A percentile compares a stretch with the other conserved stretches of the same genome.
These are phyloP conservation scores for Neurospora tetraspora DNA, from an alignment of 495 filamentous ascomycete genomes.

Conservation along the genomic window DNA sequence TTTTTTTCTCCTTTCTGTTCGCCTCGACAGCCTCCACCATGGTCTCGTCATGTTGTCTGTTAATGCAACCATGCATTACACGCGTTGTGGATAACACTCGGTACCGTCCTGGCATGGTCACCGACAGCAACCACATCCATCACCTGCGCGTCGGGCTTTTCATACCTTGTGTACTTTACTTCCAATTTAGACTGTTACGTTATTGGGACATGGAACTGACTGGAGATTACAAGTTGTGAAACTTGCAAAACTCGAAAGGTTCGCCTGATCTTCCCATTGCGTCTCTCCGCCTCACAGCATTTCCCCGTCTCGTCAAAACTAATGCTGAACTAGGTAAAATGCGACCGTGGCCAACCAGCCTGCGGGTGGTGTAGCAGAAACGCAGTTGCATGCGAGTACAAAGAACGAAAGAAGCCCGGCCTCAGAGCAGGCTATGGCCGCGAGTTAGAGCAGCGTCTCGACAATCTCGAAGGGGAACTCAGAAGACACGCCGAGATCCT, in stretches of 20 bases:
- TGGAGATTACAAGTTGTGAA: not conserved
- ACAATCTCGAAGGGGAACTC: conserved; percentile 43
- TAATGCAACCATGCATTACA: not conserved
- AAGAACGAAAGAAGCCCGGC: conserved; percentile 76
- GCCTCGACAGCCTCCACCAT: not conserved
- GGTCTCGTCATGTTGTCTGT: not conserved
- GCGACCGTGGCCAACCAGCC: conserved; percentile 70
- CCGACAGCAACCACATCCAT: not conserved
- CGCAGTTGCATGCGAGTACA: conserved; percentile 68
- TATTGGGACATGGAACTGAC: not conserved
- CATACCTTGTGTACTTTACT: not conserved
- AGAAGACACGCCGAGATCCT: conserved; percentile 39
- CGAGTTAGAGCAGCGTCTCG: conserved; percentile 74
- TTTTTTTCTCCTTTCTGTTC: not conserved
- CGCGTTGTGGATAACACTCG: not conserved
- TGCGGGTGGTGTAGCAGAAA: conserved; percentile 87
- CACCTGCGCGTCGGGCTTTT: not conserved
- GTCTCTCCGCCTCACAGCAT: not conserved
- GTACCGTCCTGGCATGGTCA: not conserved
- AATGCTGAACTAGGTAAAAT: conserved; percentile 48
- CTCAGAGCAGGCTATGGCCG: conserved; percentile 78
- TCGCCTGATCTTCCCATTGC: not conserved
- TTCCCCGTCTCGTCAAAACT: not conserved
- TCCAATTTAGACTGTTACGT: not conserved
- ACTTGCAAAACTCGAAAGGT: not conserved